Evolutionary conservation across 164 flowering plant genomes (phyloP).

Genomic region (Piper betle): DNA sequence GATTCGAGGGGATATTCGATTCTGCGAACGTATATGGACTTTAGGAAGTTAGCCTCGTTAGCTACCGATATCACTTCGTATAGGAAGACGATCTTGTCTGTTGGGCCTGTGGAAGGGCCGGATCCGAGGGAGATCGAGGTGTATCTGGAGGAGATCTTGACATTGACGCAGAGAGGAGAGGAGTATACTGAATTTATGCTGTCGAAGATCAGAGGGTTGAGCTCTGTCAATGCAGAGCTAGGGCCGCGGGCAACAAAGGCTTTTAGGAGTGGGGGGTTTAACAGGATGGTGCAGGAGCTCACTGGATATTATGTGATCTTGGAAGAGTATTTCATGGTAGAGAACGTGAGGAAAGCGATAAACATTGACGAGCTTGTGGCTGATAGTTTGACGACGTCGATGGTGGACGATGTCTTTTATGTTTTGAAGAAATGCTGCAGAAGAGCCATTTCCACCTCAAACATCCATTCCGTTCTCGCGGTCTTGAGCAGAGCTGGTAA

Average conservation of each 20-base stretch:
- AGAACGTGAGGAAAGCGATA: constrained; percentile 89
- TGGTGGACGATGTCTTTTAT: constrained; percentile 97
- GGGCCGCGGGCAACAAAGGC: constrained; percentile 77
- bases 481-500: constrained; percentile 61
- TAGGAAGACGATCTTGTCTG: constrained; percentile 53
- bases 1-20: constrained; percentile 61
- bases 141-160: constrained; percentile 71
- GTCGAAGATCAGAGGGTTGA: constrained; percentile 68
- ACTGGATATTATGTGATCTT: constrained; percentile 83
- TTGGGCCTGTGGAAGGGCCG: constrained; percentile 67
- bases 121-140: constrained; percentile 84
- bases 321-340: constrained; percentile 95
- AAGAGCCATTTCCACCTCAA: constrained; percentile 85
- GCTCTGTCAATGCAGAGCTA: constrained; percentile 67
- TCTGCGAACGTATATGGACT: constrained; percentile 78
- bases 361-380: constrained; percentile 76
- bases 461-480: constrained; percentile 74
- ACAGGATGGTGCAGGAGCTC: constrained; percentile 65
- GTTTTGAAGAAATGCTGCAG: constrained; percentile 86
- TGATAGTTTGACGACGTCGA: constrained; percentile 87
- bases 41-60: constrained; percentile 46
- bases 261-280: constrained; percentile 71
- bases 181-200: constrained; percentile 83
- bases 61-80: constrained; percentile 73
- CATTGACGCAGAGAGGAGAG: constrained; percentile 72